Evolutionary conservation across 257 asterid species (phyloP), one percentile per base, ranked within the genome.

Genomic region (Echites panduratus): DNA sequence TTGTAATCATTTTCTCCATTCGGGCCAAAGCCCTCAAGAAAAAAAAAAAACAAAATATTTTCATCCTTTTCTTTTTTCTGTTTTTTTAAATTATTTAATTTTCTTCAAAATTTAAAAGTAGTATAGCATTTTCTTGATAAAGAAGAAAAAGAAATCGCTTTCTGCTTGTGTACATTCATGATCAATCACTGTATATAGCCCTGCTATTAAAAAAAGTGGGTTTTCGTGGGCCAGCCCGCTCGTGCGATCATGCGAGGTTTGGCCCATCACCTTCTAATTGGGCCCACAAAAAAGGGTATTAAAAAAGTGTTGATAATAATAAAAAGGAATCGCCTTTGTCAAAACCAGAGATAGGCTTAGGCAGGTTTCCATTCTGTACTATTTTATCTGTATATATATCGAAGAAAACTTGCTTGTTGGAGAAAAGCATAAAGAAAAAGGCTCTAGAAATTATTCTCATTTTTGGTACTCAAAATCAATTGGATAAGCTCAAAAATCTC

Each of bases 211-310:
- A 78, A 75, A 77, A 72, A 72, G 79, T 47, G 44, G 70, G 71
- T 35, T 74, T 45, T 16, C 50, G 92, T 84, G 87, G 96, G 92
- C 64, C 96, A 82, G 41, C 77, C 92, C 89, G 88, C 94, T 86
- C 92, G 94, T 89, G 96, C 89, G 82, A 83, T 72, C 92, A 88
- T 83, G 92, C 77, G 84, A 77, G 79, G 72, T 58, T 26, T 83
- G 87, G 92, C 86, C 96, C 92, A 85, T 80, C 67, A 56, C 47
- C 83, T 62, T 76, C 75, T 40, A 57, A n/a, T 59, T 26, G 9
- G 62, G 50, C 73, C 79, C 72, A 41, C 68, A 17, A 9, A 65
- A 24, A 71, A 65, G 22, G 50, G 38, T 2, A 14, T 11, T 17
- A 9, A 5, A 32, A 57, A 50, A 52, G 17, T 66, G 12, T 5